phyloP scores from a whole-genome alignment of 148 eudicot genomes.

The Drosera capensis region DNA sequence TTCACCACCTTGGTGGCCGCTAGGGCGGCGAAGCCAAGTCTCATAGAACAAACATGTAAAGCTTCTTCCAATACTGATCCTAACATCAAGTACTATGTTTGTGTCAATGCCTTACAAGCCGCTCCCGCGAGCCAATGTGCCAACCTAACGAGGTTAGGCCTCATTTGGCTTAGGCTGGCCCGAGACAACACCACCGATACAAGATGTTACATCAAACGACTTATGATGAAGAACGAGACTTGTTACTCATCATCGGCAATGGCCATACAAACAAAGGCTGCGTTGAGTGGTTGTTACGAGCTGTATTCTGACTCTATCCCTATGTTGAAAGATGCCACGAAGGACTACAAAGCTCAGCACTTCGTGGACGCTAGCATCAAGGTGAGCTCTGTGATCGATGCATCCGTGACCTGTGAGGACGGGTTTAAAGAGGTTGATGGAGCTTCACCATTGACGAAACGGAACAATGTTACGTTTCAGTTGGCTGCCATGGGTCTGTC shows the following conservation, averaged over 20 bases:
- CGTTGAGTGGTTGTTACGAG: slow-evolving; percentile 35
- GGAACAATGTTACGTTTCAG: slow-evolving; percentile 21
- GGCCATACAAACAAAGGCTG: slow-evolving; percentile 10
- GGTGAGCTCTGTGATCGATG: slow-evolving; percentile 40
- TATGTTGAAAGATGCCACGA: slow-evolving; percentile 21
- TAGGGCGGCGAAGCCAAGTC: neutral
- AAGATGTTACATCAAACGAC: slow-evolving; percentile 16
- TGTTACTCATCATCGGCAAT: slow-evolving; percentile 1
- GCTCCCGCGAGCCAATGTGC: slow-evolving; percentile 24
- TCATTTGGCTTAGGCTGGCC: slow-evolving; percentile 33
- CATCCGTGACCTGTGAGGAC: slow-evolving; percentile 44
- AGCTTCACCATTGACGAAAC: slow-evolving; percentile 29
- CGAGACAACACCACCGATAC: slow-evolving; percentile 31
- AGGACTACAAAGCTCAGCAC: slow-evolving; percentile 9
- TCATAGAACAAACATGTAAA: slow-evolving; percentile 34
- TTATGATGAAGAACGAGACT: slow-evolving; percentile 14
- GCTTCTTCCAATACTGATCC: slow-evolving; percentile 13
- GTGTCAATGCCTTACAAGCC: slow-evolving; percentile 22
- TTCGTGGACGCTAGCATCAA: slow-evolving; percentile 38
- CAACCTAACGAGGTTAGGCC: slow-evolving; percentile 26
- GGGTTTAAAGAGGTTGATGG: slow-evolving; percentile 39
- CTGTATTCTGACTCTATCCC: slow-evolving; percentile 30
- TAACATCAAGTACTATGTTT: slow-evolving; percentile 30
- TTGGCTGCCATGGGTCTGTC: slow-evolving; percentile 43
- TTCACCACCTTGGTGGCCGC: neutral